phyloP scores from a whole-genome alignment of 768 basidiomycete species.

The Russula lepida region DNA sequence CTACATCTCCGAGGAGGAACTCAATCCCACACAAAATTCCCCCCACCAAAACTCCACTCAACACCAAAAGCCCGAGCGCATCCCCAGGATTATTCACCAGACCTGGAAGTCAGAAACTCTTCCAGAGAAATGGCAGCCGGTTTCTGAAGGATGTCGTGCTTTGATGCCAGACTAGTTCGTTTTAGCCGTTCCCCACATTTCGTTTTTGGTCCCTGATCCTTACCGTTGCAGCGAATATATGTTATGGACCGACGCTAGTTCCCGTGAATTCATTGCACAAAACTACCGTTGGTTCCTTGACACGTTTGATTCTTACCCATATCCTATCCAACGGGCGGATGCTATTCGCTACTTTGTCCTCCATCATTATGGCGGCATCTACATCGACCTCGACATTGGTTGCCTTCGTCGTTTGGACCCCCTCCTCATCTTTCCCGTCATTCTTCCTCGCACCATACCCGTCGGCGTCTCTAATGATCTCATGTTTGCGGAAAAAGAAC shows the following conservation, averaged over 20 bases:
- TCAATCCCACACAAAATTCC: conserved; percentile 47
- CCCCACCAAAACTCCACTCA: conserved; percentile 58
- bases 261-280: conserved; percentile 81
- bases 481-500: conserved; percentile 79
- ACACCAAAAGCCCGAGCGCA: conserved; percentile 56
- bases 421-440: conserved; percentile 75
- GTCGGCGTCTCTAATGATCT: conserved; percentile 98
- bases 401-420: conserved; percentile 83
- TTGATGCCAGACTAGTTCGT: conserved; percentile 97
- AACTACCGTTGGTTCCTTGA: conserved; percentile 90
- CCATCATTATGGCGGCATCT: conserved; percentile 90
- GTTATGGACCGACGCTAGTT: conserved; percentile 91
- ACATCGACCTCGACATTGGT: conserved; percentile 95
- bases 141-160: conserved; percentile 78
- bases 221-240: conserved; percentile 70
- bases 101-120: conserved; percentile 93
- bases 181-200: conserved; percentile 2
- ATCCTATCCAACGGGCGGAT: conserved; percentile 92
- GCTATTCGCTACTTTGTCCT: conserved; percentile 97
- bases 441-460: conserved; percentile 92
- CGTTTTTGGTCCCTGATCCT: neutral
- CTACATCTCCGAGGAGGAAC: conserved; percentile 72
- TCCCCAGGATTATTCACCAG: conserved; percentile 94
- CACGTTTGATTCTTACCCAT: conserved; percentile 87
- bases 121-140: conserved; percentile 68